Evolutionary conservation across 78 protist species (phyloP).

Genomic region (Cavenderia fasciculata): DNA sequence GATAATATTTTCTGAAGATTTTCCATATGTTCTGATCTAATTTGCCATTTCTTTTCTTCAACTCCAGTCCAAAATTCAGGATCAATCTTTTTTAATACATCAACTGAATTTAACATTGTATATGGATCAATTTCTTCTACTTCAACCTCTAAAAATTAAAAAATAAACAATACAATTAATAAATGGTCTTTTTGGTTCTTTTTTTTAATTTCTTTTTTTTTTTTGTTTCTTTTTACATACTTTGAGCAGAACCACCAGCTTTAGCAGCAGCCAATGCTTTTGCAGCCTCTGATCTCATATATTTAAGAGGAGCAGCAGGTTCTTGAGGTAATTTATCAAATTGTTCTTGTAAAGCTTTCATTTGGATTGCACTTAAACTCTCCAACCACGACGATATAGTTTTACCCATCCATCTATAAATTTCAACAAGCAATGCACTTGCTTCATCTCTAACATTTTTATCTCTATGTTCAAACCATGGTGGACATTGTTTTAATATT

Average conservation of each 20-base stretch:
- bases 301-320: constrained; percentile 62
- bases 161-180: too few species aligned
- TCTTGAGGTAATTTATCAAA: constrained; percentile 62
- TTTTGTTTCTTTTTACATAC: too few species aligned
- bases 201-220: neutral
- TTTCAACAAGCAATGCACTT: constrained; percentile 25
- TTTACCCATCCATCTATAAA: constrained; percentile 70
- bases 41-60: constrained; percentile 58
- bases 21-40: constrained; percentile 47
- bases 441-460: constrained; percentile 73
- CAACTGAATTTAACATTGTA: constrained; percentile 38
- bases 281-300: constrained; percentile 64
- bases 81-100: constrained; percentile 35
- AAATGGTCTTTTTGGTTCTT: too few species aligned
- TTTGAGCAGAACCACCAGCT: neutral
- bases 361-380: constrained; percentile 12
- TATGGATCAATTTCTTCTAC: constrained; percentile 69
- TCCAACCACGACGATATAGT: constrained; percentile 30
- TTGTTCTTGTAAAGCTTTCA: constrained; percentile 41
- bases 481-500: constrained; percentile 36
- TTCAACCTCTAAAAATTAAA: neutral
- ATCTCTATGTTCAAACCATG: constrained; percentile 81
- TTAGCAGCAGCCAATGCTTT: constrained; percentile 23
- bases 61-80: constrained; percentile 58
- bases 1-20: neutral